These are phyloP conservation scores for Hericium rajendrae DNA, from an alignment of 768 basidiomycete species.

Conservation along the genomic window DNA sequence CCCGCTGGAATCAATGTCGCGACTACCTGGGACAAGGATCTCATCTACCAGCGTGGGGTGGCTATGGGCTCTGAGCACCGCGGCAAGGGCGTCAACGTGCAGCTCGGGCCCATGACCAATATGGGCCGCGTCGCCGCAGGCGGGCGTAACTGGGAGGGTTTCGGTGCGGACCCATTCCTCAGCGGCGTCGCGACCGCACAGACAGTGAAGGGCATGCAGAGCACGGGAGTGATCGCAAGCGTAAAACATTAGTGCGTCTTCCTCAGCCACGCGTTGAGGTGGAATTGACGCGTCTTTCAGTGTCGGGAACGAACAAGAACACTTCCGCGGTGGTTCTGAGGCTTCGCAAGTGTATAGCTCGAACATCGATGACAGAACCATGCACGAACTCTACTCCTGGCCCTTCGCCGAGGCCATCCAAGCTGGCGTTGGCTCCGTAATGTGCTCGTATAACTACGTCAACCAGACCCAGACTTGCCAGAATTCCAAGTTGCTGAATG, in stretches of 20 bases:
- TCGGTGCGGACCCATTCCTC: conserved; percentile 84
- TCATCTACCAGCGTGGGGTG: conserved; percentile 68
- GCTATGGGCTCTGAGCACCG: conserved; percentile 78
- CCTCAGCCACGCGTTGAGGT: conserved; percentile 44
- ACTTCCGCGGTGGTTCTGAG: conserved; percentile 28
- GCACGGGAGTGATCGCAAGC: conserved; percentile 72
- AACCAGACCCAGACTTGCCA: conserved; percentile 72
- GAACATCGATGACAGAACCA: conserved; percentile 70
- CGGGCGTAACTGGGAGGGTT: conserved; percentile 94
- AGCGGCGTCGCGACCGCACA: conserved; percentile 71
- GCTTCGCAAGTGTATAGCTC: conserved; percentile 32
- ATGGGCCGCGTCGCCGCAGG: conserved; percentile 70
- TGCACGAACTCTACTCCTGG: conserved; percentile 66
- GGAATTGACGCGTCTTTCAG: neutral
- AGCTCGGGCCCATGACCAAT: conserved; percentile 79
- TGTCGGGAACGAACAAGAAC: conserved; percentile 55
- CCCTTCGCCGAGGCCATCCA: conserved; percentile 63
- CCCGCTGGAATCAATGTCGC: neutral
- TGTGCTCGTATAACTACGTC: conserved; percentile 70
- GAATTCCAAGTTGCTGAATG: conserved; percentile 60
- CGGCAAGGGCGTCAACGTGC: conserved; percentile 77
- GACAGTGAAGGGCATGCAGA: conserved; percentile 77
- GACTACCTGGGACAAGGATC: conserved; percentile 59
- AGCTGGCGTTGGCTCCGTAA: conserved; percentile 64
- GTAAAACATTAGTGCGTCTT: conserved; percentile 64